Conservation (phyloP, 1,139 yeast genomes). For the Geotrichum candidum region DNA sequence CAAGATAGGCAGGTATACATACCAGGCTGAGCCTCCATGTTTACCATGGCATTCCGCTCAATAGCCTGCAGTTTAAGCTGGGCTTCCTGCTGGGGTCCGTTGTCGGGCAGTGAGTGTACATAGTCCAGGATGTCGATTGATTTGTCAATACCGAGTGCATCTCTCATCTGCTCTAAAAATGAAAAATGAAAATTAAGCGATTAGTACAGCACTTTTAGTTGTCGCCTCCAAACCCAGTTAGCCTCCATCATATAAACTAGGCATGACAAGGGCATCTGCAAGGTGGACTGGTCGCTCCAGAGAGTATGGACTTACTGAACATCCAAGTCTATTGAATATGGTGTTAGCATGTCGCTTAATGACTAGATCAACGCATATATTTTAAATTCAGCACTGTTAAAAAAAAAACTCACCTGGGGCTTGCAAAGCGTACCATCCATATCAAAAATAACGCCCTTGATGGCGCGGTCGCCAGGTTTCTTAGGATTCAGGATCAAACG, state of each 20-base stretch:
- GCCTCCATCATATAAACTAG: background rate
- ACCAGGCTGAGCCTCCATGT: conserved; percentile 53
- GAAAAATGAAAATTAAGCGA: background rate
- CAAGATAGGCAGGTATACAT: conserved; percentile 19
- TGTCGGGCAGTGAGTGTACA: conserved; percentile 40
- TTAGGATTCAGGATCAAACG: conserved; percentile 34
- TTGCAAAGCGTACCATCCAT: conserved; percentile 66
- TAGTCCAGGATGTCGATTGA: conserved; percentile 47
- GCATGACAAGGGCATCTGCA: background rate
- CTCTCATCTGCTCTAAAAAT: conserved; percentile 46
- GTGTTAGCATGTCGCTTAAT: conserved; percentile 5
- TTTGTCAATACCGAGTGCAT: conserved; percentile 47
- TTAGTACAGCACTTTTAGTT: background rate
- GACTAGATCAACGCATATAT: too few relatives aligned
- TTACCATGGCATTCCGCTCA: conserved; percentile 52
- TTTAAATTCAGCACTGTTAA: background rate
- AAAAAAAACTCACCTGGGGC: conserved; percentile 43
- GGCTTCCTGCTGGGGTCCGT: conserved; percentile 40
- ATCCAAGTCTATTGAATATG: conserved; percentile 44
- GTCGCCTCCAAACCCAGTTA: background rate
- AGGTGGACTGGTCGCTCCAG: background rate
- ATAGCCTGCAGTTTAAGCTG: conserved; percentile 43
- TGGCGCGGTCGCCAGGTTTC: conserved; percentile 32
- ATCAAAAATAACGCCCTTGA: conserved; percentile 54
- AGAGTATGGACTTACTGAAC: conserved; percentile 40